Evolutionary conservation across 495 filamentous ascomycete genomes (phyloP).

Genomic region (Tetracladium setigerum): DNA sequence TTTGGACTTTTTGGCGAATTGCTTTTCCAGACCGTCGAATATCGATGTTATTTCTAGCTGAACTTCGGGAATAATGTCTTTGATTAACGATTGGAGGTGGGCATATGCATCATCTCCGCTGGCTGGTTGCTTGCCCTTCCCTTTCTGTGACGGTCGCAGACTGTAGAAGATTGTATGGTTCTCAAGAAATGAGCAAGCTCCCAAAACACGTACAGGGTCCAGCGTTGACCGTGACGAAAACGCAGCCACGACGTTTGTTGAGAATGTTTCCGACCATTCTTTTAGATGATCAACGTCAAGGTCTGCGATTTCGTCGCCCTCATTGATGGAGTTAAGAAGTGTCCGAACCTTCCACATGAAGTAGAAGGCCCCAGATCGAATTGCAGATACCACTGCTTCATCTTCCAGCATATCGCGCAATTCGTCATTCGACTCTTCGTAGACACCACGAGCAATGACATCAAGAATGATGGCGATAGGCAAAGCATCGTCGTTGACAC

Average conservation of each 20-base stretch:
- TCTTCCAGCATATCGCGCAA: slow-evolving; percentile 60
- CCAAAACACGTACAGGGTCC: slow-evolving; percentile 69
- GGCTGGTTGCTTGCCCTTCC: slow-evolving; percentile 16
- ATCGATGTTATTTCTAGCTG: slow-evolving; percentile 61
- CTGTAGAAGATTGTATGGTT: slow-evolving; percentile 72
- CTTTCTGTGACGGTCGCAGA: slow-evolving; percentile 41
- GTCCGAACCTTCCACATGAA: slow-evolving; percentile 86
- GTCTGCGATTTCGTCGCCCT: slow-evolving; percentile 34
- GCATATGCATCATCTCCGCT: slow-evolving; percentile 26
- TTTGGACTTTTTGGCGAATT: slow-evolving; percentile 60
- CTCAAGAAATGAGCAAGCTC: slow-evolving; percentile 70
- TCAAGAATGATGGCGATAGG: slow-evolving; percentile 65
- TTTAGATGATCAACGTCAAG: slow-evolving; percentile 49
- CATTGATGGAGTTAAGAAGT: slow-evolving; percentile 32
- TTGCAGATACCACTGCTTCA: slow-evolving; percentile 63
- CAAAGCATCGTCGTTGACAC: slow-evolving; percentile 4
- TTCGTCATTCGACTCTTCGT: slow-evolving; percentile 54
- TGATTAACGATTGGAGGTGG: slow-evolving; percentile 52
- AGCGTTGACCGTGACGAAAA: slow-evolving; percentile 55
- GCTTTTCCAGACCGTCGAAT: slow-evolving; percentile 65
- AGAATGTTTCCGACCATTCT: slow-evolving; percentile 46
- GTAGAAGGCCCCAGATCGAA: slow-evolving; percentile 72
- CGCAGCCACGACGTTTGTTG: slow-evolving; percentile 54
- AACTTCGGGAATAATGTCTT: slow-evolving; percentile 50
- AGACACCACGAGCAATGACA: slow-evolving; percentile 57